Evolutionary conservation across 2,329 filamentous ascomycete species (phyloP).

Genomic region (Colletotrichum sp.): DNA sequence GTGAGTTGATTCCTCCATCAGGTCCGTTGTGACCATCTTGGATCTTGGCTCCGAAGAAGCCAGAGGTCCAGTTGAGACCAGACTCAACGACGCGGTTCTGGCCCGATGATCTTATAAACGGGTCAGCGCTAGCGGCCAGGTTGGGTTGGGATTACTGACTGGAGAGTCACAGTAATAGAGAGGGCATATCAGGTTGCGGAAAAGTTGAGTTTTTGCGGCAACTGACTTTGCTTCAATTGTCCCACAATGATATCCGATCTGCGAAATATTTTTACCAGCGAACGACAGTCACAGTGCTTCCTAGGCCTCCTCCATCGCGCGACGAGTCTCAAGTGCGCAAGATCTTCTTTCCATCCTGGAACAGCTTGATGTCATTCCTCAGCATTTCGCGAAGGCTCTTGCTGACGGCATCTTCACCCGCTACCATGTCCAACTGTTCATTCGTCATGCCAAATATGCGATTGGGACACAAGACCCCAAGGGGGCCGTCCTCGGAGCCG

Average conservation of each 20-base stretch:
- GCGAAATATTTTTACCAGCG: too few relatives aligned
- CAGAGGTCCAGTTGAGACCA: conserved; percentile 76
- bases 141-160: too few relatives aligned
- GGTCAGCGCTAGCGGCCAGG: conserved; percentile 62
- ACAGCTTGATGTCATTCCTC: conserved; percentile 47
- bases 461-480: conserved; percentile 55
- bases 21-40: conserved; percentile 39
- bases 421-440: conserved; percentile 59
- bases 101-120: conserved; percentile 75
- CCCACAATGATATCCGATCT: too few relatives aligned
- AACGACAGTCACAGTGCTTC: too few relatives aligned
- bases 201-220: too few relatives aligned
- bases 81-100: conserved; percentile 77
- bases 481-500: conserved; percentile 50
- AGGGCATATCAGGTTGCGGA: too few relatives aligned
- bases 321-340: not conserved
- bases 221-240: too few relatives aligned
- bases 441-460: conserved; percentile 53
- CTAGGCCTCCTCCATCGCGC: not conserved
- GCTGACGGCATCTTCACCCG: conserved; percentile 56
- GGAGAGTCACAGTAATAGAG: too few relatives aligned
- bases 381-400: conserved; percentile 48
- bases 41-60: conserved; percentile 63
- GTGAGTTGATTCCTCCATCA: conserved; percentile 50
- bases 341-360: conserved; percentile 41